These are phyloP conservation scores for Thelonectria rubi DNA, from an alignment of 2,329 filamentous ascomycete genomes.

Conservation along the genomic window DNA sequence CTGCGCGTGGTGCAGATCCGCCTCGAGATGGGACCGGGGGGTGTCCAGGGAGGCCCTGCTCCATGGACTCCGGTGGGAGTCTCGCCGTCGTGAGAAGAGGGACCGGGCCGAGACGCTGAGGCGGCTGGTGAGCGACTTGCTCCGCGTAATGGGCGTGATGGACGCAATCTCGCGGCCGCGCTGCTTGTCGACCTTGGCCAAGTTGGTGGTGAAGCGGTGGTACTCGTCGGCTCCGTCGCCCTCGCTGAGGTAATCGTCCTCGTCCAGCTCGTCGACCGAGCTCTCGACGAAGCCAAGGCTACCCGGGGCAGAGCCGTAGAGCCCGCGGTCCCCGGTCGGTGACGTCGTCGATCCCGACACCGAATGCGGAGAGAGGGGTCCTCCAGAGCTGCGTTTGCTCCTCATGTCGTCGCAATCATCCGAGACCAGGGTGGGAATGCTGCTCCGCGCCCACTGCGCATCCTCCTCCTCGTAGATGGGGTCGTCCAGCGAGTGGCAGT, in stretches of 20 bases:
- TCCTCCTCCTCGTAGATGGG: slow-evolving; percentile 37
- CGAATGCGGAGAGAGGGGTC: slow-evolving; percentile 30
- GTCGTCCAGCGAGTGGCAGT: slow-evolving; percentile 33
- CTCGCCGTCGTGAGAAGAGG: slow-evolving; percentile 42
- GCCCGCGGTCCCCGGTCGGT: not conserved
- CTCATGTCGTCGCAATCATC: slow-evolving; percentile 37
- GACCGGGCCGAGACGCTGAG: slow-evolving; percentile 42
- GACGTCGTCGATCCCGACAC: slow-evolving; percentile 21
- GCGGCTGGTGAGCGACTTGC: slow-evolving; percentile 36
- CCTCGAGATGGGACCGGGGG: not conserved
- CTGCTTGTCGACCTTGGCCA: slow-evolving; percentile 43
- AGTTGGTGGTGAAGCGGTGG: slow-evolving; percentile 46
- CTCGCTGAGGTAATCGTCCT: slow-evolving; percentile 43
- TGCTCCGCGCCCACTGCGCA: slow-evolving; percentile 22
- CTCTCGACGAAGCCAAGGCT: slow-evolving; percentile 20
- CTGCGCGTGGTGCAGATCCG: not conserved
- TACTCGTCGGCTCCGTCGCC: slow-evolving; percentile 47
- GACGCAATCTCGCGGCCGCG: slow-evolving; percentile 25
- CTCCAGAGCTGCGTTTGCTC: slow-evolving; percentile 37
- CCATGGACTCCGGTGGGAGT: slow-evolving; percentile 27
- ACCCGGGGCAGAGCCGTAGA: slow-evolving; percentile 3
- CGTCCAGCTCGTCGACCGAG: slow-evolving; percentile 26
- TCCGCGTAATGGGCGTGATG: slow-evolving; percentile 16
- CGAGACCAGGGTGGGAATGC: slow-evolving; percentile 38
- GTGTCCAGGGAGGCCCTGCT: slow-evolving; percentile 25